phyloP scores from a whole-genome alignment of 495 filamentous ascomycete species.

The Chaetomium fimeti region DNA sequence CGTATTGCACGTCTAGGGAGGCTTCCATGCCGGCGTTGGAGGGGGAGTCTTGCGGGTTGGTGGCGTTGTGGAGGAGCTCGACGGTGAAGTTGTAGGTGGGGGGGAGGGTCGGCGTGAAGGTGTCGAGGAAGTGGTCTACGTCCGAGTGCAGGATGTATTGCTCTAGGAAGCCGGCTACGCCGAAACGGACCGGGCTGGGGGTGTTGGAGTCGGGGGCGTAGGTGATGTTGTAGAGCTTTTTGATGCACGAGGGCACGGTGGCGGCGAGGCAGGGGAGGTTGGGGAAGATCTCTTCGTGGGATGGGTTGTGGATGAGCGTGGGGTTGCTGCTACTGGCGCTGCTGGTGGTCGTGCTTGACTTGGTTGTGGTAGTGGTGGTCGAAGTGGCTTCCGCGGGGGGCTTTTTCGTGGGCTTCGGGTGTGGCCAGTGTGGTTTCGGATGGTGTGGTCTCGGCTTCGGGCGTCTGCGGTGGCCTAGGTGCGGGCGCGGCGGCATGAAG shows the following conservation, averaged over 20 bases:
- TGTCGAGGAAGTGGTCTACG: constrained; percentile 52
- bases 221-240: constrained; percentile 43
- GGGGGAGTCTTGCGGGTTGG: constrained; percentile 49
- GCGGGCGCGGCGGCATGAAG: constrained; percentile 42
- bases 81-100: constrained; percentile 58
- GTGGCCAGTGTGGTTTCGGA: no score
- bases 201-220: constrained; percentile 30
- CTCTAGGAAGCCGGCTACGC: constrained; percentile 68
- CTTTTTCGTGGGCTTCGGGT: neutral
- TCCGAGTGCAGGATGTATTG: constrained; percentile 63
- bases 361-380: neutral
- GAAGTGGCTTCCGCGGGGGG: neutral
- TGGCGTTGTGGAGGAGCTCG: constrained; percentile 58
- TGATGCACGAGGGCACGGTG: constrained; percentile 40
- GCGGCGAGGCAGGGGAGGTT: constrained; percentile 36
- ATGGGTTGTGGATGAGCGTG: constrained; percentile 11
- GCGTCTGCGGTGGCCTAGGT: neutral
- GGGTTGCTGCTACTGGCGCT: constrained; percentile 12
- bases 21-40: constrained; percentile 56
- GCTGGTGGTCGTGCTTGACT: neutral
- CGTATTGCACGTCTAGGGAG: constrained; percentile 71
- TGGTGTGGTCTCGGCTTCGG: constrained; percentile 5
- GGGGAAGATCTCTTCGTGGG: constrained; percentile 12
- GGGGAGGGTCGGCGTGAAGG: constrained; percentile 48
- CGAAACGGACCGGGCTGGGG: constrained; percentile 46